phyloP scores from a whole-genome alignment of 257 asterid species.

The Capsicum baccatum region DNA sequence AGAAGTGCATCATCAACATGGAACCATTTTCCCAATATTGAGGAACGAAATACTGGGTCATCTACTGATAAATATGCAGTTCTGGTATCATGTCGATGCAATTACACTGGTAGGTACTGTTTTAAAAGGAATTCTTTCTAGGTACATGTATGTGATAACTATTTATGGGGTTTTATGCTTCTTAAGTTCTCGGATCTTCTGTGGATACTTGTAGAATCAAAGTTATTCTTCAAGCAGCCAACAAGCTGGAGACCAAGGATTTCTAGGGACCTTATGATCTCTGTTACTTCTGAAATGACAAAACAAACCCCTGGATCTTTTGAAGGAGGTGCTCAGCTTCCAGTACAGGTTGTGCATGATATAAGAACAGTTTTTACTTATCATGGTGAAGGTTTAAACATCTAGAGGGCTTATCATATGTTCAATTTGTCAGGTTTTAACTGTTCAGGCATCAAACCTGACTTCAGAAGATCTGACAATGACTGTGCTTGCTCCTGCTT shows the following conservation, averaged over 20 bases:
- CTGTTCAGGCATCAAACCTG: slow-evolving; percentile 95
- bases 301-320: slow-evolving; percentile 70
- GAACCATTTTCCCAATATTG: slow-evolving; percentile 50
- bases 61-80: slow-evolving; percentile 76
- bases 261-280: slow-evolving; percentile 88
- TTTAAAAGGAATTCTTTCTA: slow-evolving; percentile 5
- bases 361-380: slow-evolving; percentile 31
- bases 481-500: slow-evolving; percentile 96
- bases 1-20: slow-evolving; percentile 59
- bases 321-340: slow-evolving; percentile 71
- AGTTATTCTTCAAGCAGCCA: slow-evolving; percentile 86
- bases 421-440: slow-evolving; percentile 74
- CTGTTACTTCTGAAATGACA: slow-evolving; percentile 96
- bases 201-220: slow-evolving; percentile 70
- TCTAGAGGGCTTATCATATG: slow-evolving; percentile 35
- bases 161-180: neutral
- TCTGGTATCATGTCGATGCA: slow-evolving; percentile 96
- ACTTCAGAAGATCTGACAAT: slow-evolving; percentile 84
- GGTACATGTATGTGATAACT: slow-evolving; percentile 6
- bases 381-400: slow-evolving; percentile 32
- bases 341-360: slow-evolving; percentile 73
- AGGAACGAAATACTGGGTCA: slow-evolving; percentile 54
- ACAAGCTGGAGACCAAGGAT: slow-evolving; percentile 92
- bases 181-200: slow-evolving; percentile 24
- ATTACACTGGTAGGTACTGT: slow-evolving; percentile 73